Base-by-base conservation (phyloP, 1,139 yeast genomes). In the Kodamaea derodonti region DNA sequence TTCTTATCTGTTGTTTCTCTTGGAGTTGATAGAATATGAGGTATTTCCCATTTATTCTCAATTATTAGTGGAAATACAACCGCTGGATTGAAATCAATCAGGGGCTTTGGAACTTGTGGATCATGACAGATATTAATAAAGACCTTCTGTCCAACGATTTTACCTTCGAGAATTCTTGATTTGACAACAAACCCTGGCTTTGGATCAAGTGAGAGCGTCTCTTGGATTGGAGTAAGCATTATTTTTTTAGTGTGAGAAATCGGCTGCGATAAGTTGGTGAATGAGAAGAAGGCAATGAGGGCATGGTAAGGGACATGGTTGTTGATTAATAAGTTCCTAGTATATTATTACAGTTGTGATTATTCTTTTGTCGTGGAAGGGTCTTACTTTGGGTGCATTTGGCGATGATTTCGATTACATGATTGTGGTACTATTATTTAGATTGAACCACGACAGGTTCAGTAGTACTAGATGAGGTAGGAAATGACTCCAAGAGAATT, bases 41-140 rank as follows among this genome's bases (percentile, higher is more conserved):
- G 96, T 3, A 87, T 82, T 41, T 84, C 90, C 95, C 95, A 87
- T 49, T 80, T 69, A 47, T 81, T 80, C 27, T 78, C 78, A 54
- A 80, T 76, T 18, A 85, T 82, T 36, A 78, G 56, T 1, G 84
- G 80, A 47, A 80, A 80, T 5, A 85, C 78, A 2, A 66, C 57
- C 22, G 62, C 68, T 2, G 90, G 78, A 27, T 70, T 68, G 47
- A 81, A 81, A 20, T 60, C 75, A 18, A 54, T 60, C 8, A 55
- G 56, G 8, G 69, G 74, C 41, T 51, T 54, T 18, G 95, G 95
- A 0, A 86, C 80, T 25, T 72, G 69, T 1, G 60, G 51, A 47
- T 80, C 82, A 17, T 80, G 75, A 49, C 95, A 84, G 0, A 86
- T 64, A 54, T 88, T 88, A 35, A 87, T 67, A 54, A 88, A 88